These are phyloP conservation scores for Calonectria pteridis DNA, from an alignment of 2,329 filamentous ascomycete genomes.

Conservation along the genomic window DNA sequence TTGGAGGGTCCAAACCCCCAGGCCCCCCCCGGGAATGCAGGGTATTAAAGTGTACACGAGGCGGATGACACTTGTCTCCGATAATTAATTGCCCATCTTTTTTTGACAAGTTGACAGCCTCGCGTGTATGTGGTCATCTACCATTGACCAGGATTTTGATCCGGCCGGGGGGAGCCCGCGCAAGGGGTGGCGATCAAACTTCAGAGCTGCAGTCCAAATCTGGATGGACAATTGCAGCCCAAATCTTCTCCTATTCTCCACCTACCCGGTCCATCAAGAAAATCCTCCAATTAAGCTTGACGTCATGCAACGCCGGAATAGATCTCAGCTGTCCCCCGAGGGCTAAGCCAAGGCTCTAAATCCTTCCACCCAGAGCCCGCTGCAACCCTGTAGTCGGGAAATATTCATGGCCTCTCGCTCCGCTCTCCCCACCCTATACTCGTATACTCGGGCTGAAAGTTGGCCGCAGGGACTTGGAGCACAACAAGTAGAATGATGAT, in stretches of 20 bases:
- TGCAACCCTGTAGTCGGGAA: not conserved
- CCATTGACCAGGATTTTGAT: not conserved
- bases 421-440: constrained; percentile 1
- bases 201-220: not conserved
- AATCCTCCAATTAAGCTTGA: constrained; percentile 1
- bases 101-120: constrained; percentile 8
- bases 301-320: constrained; percentile 7
- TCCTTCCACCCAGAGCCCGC: not conserved
- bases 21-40: not conserved
- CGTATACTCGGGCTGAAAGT: not conserved
- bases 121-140: not conserved
- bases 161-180: not conserved
- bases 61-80: not conserved
- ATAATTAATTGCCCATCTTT: not conserved
- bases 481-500: not conserved
- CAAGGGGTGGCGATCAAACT: not conserved
- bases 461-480: no score
- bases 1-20: not conserved
- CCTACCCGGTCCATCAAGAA: not conserved
- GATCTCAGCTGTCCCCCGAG: not conserved
- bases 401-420: not conserved
- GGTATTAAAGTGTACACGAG: not conserved
- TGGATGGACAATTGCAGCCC: not conserved
- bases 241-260: constrained; percentile 3
- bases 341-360: not conserved